phyloP scores from a whole-genome alignment of 768 basidiomycete genomes.

The Leccinum variicolor region DNA sequence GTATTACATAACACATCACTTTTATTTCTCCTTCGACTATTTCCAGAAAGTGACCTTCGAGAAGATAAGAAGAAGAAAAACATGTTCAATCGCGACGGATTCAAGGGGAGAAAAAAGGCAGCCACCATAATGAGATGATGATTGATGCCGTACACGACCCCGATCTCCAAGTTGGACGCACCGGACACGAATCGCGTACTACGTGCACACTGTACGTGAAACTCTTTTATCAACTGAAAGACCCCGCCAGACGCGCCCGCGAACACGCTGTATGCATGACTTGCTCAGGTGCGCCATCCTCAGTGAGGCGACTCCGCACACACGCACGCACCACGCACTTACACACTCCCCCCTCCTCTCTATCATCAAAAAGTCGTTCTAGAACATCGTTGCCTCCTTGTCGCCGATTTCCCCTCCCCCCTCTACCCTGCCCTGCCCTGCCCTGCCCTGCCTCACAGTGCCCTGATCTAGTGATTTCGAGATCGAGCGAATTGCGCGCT shows the following conservation, averaged over 20 bases:
- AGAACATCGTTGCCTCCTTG: neutral
- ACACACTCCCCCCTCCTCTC: neutral
- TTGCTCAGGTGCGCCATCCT: neutral
- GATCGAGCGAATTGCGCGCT: neutral
- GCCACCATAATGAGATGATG: neutral
- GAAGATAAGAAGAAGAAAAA: neutral
- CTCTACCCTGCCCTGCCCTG: neutral
- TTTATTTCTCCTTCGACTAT: neutral
- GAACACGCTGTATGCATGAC: neutral
- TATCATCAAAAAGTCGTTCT: neutral
- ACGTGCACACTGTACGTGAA: neutral
- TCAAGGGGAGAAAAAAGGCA: neutral
- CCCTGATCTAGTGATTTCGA: neutral
- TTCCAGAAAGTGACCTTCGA: neutral
- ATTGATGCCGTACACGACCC: neutral
- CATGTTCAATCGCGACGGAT: neutral
- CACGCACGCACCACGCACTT: neutral
- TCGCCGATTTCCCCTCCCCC: neutral
- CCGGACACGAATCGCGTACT: neutral
- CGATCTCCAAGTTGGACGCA: neutral
- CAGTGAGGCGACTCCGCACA: neutral
- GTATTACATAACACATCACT: neutral
- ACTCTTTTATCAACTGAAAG: neutral
- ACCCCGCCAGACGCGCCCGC: neutral
- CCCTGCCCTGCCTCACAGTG: neutral